Evolutionary conservation across 2,329 filamentous ascomycete genomes (phyloP).

Genomic region (Westerdykella aurantiaca): DNA sequence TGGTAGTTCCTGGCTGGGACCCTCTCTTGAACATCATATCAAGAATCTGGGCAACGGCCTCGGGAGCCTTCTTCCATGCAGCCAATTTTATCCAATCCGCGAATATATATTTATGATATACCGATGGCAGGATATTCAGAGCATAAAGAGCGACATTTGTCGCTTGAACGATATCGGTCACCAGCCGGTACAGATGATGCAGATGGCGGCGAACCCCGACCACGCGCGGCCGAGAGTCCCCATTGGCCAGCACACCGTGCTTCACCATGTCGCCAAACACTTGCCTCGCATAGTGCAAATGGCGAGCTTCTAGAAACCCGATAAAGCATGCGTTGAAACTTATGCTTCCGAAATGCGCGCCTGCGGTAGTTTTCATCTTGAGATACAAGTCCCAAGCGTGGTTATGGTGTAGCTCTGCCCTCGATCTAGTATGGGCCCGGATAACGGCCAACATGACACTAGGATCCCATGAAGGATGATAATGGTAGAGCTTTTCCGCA

Average conservation of each 20-base stretch:
- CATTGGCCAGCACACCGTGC: conserved; percentile 37
- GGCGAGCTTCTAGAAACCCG: conserved; percentile 61
- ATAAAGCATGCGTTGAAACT: conserved; percentile 73
- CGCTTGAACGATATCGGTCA: conserved; percentile 24
- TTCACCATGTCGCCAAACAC: conserved; percentile 89
- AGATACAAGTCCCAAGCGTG: conserved; percentile 47
- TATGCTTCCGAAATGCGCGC: conserved; percentile 43
- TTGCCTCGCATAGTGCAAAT: conserved; percentile 62
- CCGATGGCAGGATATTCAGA: conserved; percentile 49
- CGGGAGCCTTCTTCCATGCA: conserved; percentile 55
- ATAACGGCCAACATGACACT: conserved; percentile 65
- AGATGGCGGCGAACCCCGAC: conserved; percentile 21
- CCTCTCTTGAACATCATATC: conserved; percentile 67
- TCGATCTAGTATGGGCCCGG: conserved; percentile 54
- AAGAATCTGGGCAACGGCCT: conserved; percentile 66
- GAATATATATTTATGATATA: conserved; percentile 71
- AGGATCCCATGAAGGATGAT: conserved; percentile 44
- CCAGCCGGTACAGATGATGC: conserved; percentile 24
- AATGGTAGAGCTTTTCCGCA: conserved; percentile 49
- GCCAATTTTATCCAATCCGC: conserved; percentile 84
- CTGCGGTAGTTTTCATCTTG: conserved; percentile 57
- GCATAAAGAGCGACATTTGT: conserved; percentile 33
- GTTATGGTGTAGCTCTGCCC: conserved; percentile 38
- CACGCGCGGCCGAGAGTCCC: conserved; percentile 29
- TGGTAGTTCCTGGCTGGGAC: conserved; percentile 63